Conservation (phyloP, 768 basidiomycete genomes). For the Daedaleopsis nitida region DNA sequence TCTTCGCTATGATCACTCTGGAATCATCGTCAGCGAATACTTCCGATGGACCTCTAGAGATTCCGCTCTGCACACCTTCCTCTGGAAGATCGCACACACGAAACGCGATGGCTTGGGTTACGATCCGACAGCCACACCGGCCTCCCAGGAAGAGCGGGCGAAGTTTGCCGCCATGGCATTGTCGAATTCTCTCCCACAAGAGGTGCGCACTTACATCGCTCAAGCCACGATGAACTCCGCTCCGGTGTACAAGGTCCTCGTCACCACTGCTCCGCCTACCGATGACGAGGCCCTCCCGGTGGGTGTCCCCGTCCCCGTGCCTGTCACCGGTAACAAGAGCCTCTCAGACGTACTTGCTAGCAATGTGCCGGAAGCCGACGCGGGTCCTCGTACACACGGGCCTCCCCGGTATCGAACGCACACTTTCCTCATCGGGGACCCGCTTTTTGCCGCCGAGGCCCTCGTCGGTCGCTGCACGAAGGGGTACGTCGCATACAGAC, state of each 20-base stretch:
- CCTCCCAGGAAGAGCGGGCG: not conserved
- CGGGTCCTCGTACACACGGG: too few relatives aligned
- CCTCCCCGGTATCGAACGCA: not conserved
- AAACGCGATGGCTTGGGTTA: not conserved
- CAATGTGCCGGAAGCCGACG: not conserved
- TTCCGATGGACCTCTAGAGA: slow-evolving; percentile 5
- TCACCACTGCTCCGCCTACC: not conserved
- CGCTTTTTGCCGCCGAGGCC: not conserved
- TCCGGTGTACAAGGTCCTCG: not conserved
- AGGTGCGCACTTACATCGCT: not conserved
- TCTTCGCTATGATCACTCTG: slow-evolving; percentile 6
- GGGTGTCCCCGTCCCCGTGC: not conserved
- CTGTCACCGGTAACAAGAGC: not conserved
- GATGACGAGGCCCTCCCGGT: not conserved
- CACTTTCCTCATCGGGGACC: slow-evolving; percentile 9
- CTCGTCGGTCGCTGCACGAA: slow-evolving; percentile 6
- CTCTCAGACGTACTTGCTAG: not conserved
- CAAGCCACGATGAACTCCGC: not conserved
- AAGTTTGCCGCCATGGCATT: not conserved
- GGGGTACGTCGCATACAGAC: slow-evolving; percentile 7
- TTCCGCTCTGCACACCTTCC: not conserved
- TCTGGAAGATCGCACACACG: slow-evolving; percentile 1
- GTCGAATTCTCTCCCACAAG: not conserved
- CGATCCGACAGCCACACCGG: not conserved
- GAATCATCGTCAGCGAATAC: not conserved